Base-by-base conservation (phyloP, 2,329 filamentous ascomycete genomes). In the Talaromyces albobiverticillius region DNA sequence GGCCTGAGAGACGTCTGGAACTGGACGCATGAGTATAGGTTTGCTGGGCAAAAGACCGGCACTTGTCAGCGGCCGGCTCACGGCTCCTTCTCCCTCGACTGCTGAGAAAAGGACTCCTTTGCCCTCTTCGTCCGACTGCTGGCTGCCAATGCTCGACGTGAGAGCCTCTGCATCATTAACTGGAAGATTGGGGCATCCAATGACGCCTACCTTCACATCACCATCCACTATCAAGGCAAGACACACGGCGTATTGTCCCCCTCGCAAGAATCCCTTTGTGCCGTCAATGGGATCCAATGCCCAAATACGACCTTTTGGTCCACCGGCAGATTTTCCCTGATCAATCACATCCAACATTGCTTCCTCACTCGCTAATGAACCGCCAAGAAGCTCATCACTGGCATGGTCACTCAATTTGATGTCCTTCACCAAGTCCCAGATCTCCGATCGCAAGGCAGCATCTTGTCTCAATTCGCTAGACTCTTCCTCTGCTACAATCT, bases 231-330 rank as follows among this genome's bases (percentile, higher is more conserved):
- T 87, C 64, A 99, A 79, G 32, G 84, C 94, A 4, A 99, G 82
- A 69, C 93, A 96, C 51, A 99, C 91, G 53, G 94, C 95, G 70
- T 99, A 99, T 77, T 99, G 94, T 36, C 92, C 95, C 51, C 94
- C 94, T 59, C 95, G 84, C 57, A 99, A 79, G 77, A 99, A 99
- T 26, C 94, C 95, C 77, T 96, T 96, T 51, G 94, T 99, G 61
- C 94, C 94, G 72, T 99, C 94, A 59, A 99, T 96, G 56, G 94
- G 94, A 73, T 99, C 94, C 54, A 99, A 85, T 38, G 93, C 89
- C 94, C 94, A 99, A 71, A 97, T 90, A 61, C 94, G 71, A 18
- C 72, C 72, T 57, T 68, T 68, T 46, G 67, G 55, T 36, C 72
- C 71, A 57, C 72, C 72, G 2, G 64, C 62, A 38, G 71, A 74